Evolutionary conservation across 2,329 filamentous ascomycete species (phyloP), one percentile per base, ranked within the genome.

Genomic region (Colletotrichum tropicicola): DNA sequence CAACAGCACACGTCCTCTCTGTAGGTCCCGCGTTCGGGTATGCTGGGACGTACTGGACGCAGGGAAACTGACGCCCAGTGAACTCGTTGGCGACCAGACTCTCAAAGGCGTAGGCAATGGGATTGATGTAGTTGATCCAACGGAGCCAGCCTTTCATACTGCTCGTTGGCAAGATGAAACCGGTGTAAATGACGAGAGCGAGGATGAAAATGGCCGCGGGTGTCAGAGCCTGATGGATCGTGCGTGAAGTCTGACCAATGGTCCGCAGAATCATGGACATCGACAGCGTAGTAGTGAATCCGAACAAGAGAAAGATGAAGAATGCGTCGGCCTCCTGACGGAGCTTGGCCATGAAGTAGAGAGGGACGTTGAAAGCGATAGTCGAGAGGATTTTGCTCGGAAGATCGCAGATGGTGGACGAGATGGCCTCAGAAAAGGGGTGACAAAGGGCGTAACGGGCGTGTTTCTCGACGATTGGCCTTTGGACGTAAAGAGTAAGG

Each of bases 61-160:
- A 93, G 1, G 78, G 76, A 44, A 58, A 43, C 13, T 21, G 17
- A 17, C 49, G 32, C 7, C 32, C 53, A 1, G 35, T 37, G 19
- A 92, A 90, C 72, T 96, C 92, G 74, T 94, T 94, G 60, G 88
- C 82, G 76, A 92, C 85, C 12, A 93, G 78, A 1, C 86, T 84
- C 73, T 94, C 91, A 68, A 93, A 94, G 2, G 85, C 89, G 70
- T 94, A 94, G 32, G 83, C 88, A 27, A 94, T 85, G 0, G 91
- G 91, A 63, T 93, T 90, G 54, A 93, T 82, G 78, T 90, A 93
- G 28, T 88, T 86, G 59, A 94, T 91, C 92, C 92, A 94, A 28
- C 87, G 80, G 52, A 91, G 89, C 91, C 91, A 95, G 0, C 71
- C 73, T 32, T 74, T 75, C 77, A 79, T 79, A 25, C 57, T 77